These are phyloP conservation scores for Colletotrichum sp. DNA, from an alignment of 2,329 filamentous ascomycete genomes.

Conservation along the genomic window DNA sequence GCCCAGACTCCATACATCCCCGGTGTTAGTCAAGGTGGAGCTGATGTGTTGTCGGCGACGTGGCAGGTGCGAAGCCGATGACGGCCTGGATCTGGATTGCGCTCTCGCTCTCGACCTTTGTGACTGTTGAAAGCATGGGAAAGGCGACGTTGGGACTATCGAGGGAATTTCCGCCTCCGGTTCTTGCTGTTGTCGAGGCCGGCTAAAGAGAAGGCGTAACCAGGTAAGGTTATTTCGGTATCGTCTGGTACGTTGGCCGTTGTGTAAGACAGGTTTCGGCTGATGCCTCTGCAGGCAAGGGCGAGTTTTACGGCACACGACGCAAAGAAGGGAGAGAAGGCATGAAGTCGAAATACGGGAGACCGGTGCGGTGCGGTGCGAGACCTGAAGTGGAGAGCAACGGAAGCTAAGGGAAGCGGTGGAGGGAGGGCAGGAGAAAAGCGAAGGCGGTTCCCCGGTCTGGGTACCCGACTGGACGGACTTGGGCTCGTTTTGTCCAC, in stretches of 20 bases:
- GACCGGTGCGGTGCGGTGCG: neutral
- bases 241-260: neutral
- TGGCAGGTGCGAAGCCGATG: neutral
- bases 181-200: neutral
- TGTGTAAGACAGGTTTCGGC: neutral
- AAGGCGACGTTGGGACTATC: neutral
- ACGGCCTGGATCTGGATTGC: neutral
- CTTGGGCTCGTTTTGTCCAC: neutral
- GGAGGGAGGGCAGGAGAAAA: neutral
- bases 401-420: neutral
- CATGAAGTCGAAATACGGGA: conserved; percentile 4
- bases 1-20: neutral
- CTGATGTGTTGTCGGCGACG: neutral
- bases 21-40: neutral
- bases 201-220: neutral
- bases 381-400: neutral
- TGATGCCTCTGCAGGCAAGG: neutral
- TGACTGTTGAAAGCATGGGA: neutral
- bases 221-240: neutral
- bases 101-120: neutral
- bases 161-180: neutral
- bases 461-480: neutral
- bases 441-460: neutral
- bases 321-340: neutral
- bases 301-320: neutral